A percentile compares a stretch with the other conserved stretches of the same genome.
phyloP scores from a whole-genome alignment of 768 basidiomycete genomes.

The Lepiota brunneoincarnata region DNA sequence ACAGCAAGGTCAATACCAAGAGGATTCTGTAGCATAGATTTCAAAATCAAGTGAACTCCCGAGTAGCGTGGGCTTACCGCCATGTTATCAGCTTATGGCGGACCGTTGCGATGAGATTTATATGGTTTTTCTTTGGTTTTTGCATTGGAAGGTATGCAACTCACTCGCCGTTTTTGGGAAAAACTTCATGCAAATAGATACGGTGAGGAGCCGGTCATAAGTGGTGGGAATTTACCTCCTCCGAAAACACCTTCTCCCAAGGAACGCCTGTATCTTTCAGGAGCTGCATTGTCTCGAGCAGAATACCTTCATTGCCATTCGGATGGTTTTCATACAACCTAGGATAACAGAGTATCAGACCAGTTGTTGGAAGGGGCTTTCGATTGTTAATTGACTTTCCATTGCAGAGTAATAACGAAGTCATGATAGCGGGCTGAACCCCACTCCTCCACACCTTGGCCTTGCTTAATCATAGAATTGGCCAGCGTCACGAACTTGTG shows the following conservation, averaged over 20 bases:
- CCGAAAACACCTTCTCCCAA: conserved; percentile 50
- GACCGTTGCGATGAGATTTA: no score
- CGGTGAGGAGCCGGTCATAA: not conserved
- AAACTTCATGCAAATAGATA: conserved; percentile 25
- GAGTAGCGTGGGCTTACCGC: no score
- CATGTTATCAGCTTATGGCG: no score
- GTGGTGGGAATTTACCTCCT: conserved; percentile 26
- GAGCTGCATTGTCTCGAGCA: conserved; percentile 51
- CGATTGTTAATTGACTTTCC: conserved; percentile 27
- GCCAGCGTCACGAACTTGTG: conserved; percentile 51
- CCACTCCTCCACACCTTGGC: conserved; percentile 51
- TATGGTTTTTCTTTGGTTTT: not conserved
- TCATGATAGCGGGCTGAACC: conserved; percentile 54
- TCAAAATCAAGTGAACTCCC: no score
- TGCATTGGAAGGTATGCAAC: not conserved
- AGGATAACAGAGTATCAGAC: not conserved
- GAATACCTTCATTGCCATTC: conserved; percentile 41
- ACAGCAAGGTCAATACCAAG: no score
- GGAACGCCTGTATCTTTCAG: conserved; percentile 49
- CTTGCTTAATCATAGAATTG: conserved; percentile 50
- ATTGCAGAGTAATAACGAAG: conserved; percentile 54
- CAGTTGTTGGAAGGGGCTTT: not conserved
- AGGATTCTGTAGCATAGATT: no score
- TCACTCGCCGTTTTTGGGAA: conserved; percentile 39
- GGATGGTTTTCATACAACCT: conserved; percentile 57